phyloP scores from a whole-genome alignment of 2,329 filamentous ascomycete genomes.

The Stromatinia cepivora region DNA sequence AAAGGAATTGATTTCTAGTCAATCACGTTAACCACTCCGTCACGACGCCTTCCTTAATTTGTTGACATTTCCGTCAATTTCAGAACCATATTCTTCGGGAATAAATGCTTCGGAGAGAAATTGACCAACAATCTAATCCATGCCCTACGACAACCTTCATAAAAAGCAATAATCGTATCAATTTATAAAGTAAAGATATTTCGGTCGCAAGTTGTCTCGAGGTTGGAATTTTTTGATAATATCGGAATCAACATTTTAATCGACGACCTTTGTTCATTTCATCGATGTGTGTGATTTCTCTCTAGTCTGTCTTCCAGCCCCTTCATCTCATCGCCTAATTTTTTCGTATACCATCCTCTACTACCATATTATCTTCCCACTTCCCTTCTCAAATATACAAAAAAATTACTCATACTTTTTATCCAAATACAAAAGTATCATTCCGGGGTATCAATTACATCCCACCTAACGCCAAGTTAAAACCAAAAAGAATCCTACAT shows the following conservation, averaged over 20 bases:
- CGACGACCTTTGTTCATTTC: too few relatives aligned
- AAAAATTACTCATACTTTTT: background rate
- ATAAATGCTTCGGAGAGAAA: background rate
- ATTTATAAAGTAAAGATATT: too few relatives aligned
- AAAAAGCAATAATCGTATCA: too few relatives aligned
- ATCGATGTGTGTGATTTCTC: too few relatives aligned
- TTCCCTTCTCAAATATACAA: background rate
- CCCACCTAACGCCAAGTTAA: background rate
- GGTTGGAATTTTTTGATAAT: too few relatives aligned
- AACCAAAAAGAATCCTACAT: background rate
- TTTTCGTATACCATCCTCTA: background rate
- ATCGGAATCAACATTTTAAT: too few relatives aligned
- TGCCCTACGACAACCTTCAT: too few relatives aligned
- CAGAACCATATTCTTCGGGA: background rate
- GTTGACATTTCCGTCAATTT: background rate
- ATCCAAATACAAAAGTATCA: background rate
- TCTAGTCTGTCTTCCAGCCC: background rate
- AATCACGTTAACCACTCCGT: constrained; percentile 18
- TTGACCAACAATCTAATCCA: too few relatives aligned
- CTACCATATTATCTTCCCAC: background rate
- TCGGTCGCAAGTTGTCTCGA: too few relatives aligned
- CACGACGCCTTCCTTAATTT: background rate
- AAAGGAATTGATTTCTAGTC: constrained; percentile 18
- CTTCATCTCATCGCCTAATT: constrained; percentile 4
- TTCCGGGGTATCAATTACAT: background rate